Evolutionary conservation across 495 filamentous ascomycete species (phyloP), one percentile per base, ranked within the genome.

Genomic region (Mytilinidion resinicola): DNA sequence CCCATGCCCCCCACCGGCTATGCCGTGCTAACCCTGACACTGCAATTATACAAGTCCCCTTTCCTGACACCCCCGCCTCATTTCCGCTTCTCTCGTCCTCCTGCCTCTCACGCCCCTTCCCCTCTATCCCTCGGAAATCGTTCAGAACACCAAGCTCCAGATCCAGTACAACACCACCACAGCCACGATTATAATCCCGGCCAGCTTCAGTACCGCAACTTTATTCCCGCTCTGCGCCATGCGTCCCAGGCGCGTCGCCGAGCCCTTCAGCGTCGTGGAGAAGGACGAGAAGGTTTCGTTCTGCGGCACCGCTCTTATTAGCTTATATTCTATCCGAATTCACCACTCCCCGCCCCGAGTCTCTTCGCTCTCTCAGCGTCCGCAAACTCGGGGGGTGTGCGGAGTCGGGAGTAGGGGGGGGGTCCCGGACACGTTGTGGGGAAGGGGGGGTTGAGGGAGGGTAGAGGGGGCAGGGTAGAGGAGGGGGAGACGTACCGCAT

Each of bases 201-300:
- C 85, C 51, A 98, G 78, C 71, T 95, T 95, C 47, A 98, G 70
- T 30, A 96, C 83, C 21, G 91, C 91, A 34, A 92, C 85, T 63
- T 90, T 95, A 70, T 96, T 92, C 54, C 93, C 93, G 55, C 83
- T 81, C 57, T 85, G 84, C 33, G 93, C 93, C 90, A 96, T 96
- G 51, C 89, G 82, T n/a, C 86, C 87, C 34, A 98, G 73, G n/a
- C 93, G 82, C 38, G 80, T 78, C 33, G 91, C 92, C 63, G 89
- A 93, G 47, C 90, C 89, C 71, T 91, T 93, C 15, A 98, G 76
- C 44, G 80, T 80, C 7, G 78, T 76, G 57, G 78, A 78, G 70
- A 87, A 83, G 35, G 78, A 82, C 47, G 80, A 84, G 73, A 87
- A 87, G 49, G 81, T 80, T 63, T 86, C 84, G 51, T 69, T 82